A percentile compares a stretch with the other conserved stretches of the same genome.
Conservation (phyloP, 1,284 basidiomycete genomes). For the Fomes fomentarius region DNA sequence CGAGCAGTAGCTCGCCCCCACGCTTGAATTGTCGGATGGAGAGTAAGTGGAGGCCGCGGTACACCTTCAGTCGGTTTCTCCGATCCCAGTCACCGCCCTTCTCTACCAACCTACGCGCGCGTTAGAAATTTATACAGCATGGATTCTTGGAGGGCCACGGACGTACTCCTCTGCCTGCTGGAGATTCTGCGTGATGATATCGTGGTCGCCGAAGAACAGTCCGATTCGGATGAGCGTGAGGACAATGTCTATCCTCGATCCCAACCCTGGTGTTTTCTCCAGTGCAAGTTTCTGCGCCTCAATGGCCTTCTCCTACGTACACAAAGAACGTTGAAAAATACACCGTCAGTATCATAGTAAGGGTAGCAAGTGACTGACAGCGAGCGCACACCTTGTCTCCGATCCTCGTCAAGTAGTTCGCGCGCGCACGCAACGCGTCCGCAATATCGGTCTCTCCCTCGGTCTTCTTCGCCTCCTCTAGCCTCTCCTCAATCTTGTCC, state of each 20-base stretch:
- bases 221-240: slow-evolving; percentile 90
- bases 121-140: too few species aligned
- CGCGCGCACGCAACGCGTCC: slow-evolving; percentile 84
- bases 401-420: slow-evolving; percentile 87
- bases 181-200: slow-evolving; percentile 76
- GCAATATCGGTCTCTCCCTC: slow-evolving; percentile 95
- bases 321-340: too few species aligned
- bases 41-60: slow-evolving; percentile 85
- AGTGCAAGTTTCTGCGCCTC: slow-evolving; percentile 85
- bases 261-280: slow-evolving; percentile 92
- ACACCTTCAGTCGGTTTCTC: slow-evolving; percentile 95
- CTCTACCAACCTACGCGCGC: slow-evolving; percentile 86
- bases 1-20: slow-evolving; percentile 77
- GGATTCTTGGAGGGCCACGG: too few species aligned
- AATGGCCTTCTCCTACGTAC: slow-evolving; percentile 76
- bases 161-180: slow-evolving; percentile 83
- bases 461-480: slow-evolving; percentile 88
- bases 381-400: slow-evolving; percentile 79
- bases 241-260: slow-evolving; percentile 92
- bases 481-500: slow-evolving; percentile 75
- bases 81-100: slow-evolving; percentile 99
- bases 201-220: slow-evolving; percentile 87
- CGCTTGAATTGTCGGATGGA: slow-evolving; percentile 86
- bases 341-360: slow-evolving; percentile 4
- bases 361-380: neutral